phyloP scores from a whole-genome alignment of 177 flowering plant genomes.

The Tripterygium wilfordii region DNA sequence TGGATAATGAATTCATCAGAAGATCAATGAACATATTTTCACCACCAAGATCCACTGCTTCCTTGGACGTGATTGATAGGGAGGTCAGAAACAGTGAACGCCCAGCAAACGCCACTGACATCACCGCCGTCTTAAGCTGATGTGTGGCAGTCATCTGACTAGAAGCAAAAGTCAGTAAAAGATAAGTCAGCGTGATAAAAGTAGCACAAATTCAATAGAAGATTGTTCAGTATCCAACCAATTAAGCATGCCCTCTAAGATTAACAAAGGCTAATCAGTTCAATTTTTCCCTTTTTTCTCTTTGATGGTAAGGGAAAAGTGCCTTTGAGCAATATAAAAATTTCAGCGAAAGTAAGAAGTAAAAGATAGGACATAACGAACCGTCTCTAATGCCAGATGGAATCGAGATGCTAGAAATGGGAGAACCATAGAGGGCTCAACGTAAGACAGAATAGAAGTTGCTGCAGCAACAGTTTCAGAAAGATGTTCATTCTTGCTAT shows the following conservation, averaged over 20 bases:
- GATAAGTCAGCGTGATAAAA: constrained; percentile 16
- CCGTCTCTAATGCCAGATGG: constrained; percentile 92
- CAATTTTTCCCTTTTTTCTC: too few relatives aligned
- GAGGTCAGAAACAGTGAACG: constrained; percentile 66
- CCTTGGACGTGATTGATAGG: constrained; percentile 33
- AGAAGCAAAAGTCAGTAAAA: constrained; percentile 22
- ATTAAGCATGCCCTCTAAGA: too few relatives aligned
- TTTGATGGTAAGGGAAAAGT: too few relatives aligned
- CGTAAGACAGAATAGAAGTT: constrained; percentile 84
- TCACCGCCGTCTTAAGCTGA: constrained; percentile 90
- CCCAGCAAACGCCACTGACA: constrained; percentile 87
- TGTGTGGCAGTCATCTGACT: constrained; percentile 93
- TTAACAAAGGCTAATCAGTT: too few relatives aligned
- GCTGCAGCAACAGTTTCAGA: constrained; percentile 93
- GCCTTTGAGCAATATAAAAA: too few relatives aligned
- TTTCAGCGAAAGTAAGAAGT: too few relatives aligned
- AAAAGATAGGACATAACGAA: too few relatives aligned
- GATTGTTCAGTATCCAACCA: background rate
- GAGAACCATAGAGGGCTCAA: constrained; percentile 85
- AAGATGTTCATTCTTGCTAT: constrained; percentile 91
- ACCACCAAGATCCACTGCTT: constrained; percentile 29
- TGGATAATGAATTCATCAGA: constrained; percentile 68
- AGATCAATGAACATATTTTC: constrained; percentile 46
- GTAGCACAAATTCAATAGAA: background rate
- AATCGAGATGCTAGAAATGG: constrained; percentile 89